These are phyloP conservation scores for Saxophila tyrrhenica DNA, from an alignment of 495 filamentous ascomycete genomes.

Conservation along the genomic window DNA sequence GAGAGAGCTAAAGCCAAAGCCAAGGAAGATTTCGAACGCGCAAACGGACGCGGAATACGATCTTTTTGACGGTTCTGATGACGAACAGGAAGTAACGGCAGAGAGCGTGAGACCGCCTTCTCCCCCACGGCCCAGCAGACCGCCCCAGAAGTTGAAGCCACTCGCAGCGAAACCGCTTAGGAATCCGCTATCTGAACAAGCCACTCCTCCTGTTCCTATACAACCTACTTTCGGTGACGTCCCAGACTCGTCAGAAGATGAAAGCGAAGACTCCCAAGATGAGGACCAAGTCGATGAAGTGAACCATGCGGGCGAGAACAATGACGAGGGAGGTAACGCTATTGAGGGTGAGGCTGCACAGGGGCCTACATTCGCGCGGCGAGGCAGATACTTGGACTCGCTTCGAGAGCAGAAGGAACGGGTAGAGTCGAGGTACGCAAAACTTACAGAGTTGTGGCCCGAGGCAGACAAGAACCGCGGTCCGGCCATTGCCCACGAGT, in stretches of 20 bases:
- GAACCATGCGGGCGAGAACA: no score
- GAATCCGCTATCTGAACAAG: no score
- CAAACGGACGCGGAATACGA: not conserved
- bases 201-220: not conserved
- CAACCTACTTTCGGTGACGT: no score
- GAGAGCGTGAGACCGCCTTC: not conserved
- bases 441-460: conserved; percentile 40
- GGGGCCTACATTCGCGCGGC: not conserved
- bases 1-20: not conserved
- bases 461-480: conserved; percentile 1
- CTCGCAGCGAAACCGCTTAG: not conserved
- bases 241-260: no score
- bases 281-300: no score
- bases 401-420: not conserved
- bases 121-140: not conserved
- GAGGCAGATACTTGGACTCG: not conserved
- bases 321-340: no score
- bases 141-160: not conserved
- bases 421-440: not conserved
- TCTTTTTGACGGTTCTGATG: not conserved
- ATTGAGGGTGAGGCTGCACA: not conserved
- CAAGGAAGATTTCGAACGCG: not conserved
- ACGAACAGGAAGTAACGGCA: not conserved
- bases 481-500: conserved; percentile 43
- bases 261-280: no score